Percentiles rank a stretch among this genome's conserved stretches.
Evolutionary conservation across 768 basidiomycete species (phyloP).

Genomic region (Hydnum rufescens): DNA sequence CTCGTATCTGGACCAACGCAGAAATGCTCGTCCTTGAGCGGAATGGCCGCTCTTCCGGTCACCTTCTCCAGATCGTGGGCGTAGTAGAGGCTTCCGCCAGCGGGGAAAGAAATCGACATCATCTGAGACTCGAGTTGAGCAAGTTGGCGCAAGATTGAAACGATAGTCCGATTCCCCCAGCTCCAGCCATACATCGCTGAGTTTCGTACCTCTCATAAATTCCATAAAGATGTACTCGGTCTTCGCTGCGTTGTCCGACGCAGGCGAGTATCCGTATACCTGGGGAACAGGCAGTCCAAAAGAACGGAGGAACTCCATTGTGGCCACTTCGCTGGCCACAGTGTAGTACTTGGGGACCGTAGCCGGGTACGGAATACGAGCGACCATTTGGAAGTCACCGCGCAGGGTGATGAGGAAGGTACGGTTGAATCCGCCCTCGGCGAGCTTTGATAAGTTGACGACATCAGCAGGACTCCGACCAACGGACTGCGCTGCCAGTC

Average conservation of each 20-base stretch:
- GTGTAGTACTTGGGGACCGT: slow-evolving; percentile 15
- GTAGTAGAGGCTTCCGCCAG: slow-evolving; percentile 33
- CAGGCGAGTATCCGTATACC: slow-evolving; percentile 18
- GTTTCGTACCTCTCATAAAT: slow-evolving; percentile 20
- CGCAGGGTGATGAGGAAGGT: slow-evolving; percentile 17
- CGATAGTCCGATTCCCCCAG: slow-evolving; percentile 22
- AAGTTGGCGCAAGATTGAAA: slow-evolving; percentile 27
- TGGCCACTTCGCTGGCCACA: slow-evolving; percentile 19
- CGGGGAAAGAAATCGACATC: slow-evolving; percentile 30
- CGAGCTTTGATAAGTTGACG: slow-evolving; percentile 23
- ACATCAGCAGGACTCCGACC: slow-evolving; percentile 21
- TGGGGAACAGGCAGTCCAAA: slow-evolving; percentile 17
- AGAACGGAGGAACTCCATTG: slow-evolving; percentile 15
- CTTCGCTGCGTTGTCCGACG: slow-evolving; percentile 14
- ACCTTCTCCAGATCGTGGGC: slow-evolving; percentile 26
- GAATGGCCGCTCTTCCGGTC: slow-evolving; percentile 18
- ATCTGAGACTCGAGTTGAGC: slow-evolving; percentile 27
- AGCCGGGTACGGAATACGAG: slow-evolving; percentile 16
- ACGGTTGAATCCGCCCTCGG: slow-evolving; percentile 23
- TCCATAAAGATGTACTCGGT: slow-evolving; percentile 19
- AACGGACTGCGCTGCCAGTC: slow-evolving; percentile 28
- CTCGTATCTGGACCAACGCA: slow-evolving; percentile 23
- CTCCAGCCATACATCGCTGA: slow-evolving; percentile 25
- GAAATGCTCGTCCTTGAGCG: slow-evolving; percentile 23
- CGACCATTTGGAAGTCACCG: slow-evolving; percentile 14